Base-by-base conservation (phyloP, 1,139 yeast genomes). In the Fermentozyma sake region DNA sequence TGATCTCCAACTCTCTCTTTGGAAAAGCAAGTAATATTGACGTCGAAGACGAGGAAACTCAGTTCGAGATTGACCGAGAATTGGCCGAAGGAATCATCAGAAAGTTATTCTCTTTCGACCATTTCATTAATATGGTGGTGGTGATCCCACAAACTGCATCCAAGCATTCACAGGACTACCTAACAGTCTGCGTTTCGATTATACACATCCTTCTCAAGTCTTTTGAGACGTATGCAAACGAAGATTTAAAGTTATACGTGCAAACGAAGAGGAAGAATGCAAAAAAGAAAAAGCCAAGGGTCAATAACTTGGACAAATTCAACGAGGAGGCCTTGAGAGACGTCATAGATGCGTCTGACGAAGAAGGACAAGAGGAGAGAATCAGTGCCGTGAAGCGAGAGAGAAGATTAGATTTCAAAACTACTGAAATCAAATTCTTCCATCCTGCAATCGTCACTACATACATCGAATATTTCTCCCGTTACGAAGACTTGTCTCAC, bases 131-230 rank as follows among this genome's bases (percentile, higher is more conserved):
- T 26, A 52, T 77, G 22, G 50, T 91, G 8, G 64, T 77, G 2
- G 61, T 56, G 19, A 56, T 86, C 14, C 86, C 95, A 0, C 76
- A 72, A 35, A 61, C 74, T 10, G 89, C 94, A 0, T 58, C 71
- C 16, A 76, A 71, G 35, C 79, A 80, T 41, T 75, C 94, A 0
- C 72, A 81, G 2, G 71, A 70, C 10, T 84, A 72, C 46, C 68
- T 84, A 23, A 66, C 65, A 28, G 76, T 76, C 6, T 64, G 79
- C 32, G 67, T 87, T 14, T 82, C 85, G 23, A 64, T 84, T 14
- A 76, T 83, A 0, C 80, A 80, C 44, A 69, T 77, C 3, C 54
- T 83, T 3, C 55, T 89, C 25, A 83, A 77, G 45, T 72, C 79
- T 20, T 68, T 87, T 35, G 93, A 84, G 42, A 62, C 68, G 16